phyloP scores from a whole-genome alignment of 176 grass and related monocot genomes.

The Melocanna baccifera region DNA sequence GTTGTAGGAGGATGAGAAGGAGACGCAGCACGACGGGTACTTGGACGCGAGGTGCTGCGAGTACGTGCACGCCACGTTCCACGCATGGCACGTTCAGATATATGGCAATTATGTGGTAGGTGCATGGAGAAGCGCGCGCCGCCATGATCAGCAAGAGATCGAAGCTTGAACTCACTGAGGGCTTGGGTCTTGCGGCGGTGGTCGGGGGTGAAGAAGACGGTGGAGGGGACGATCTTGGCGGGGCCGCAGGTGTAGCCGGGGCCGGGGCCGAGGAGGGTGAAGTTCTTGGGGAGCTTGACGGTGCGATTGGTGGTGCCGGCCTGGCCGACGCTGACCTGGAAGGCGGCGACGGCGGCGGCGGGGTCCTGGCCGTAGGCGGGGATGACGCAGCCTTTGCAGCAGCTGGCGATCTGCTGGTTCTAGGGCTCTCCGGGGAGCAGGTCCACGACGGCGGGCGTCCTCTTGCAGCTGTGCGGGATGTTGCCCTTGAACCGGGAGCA shows the following conservation, averaged over 20 bases:
- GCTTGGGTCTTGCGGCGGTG: conserved; percentile 80
- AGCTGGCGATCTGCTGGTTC: conserved; percentile 98
- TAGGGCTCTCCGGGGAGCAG: conserved; percentile 83
- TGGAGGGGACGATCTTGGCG: conserved; percentile 70
- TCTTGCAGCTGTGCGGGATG: conserved; percentile 82
- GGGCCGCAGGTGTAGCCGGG: conserved; percentile 79
- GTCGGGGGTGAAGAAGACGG: conserved; percentile 63
- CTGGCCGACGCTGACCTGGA: conserved; percentile 87
- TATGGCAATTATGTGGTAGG: background rate
- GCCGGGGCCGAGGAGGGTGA: conserved; percentile 74
- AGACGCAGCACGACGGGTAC: conserved; percentile 86
- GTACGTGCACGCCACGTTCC: conserved; percentile 93
- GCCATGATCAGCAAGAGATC: background rate
- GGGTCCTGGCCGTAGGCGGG: conserved; percentile 67
- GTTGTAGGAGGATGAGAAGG: conserved; percentile 95
- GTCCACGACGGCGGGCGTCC: conserved; percentile 70
- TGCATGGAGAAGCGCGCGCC: background rate
- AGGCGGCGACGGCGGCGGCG: conserved; percentile 42
- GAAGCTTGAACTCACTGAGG: conserved; percentile 45
- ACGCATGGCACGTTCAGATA: background rate
- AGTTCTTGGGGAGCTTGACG: conserved; percentile 90
- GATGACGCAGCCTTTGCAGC: conserved; percentile 77
- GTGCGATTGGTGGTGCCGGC: conserved; percentile 87
- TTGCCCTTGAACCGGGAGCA: conserved; percentile 90
- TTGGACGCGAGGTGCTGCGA: conserved; percentile 78